Base-by-base conservation (phyloP, 2,329 filamentous ascomycete genomes). In the Fusarium redolens region DNA sequence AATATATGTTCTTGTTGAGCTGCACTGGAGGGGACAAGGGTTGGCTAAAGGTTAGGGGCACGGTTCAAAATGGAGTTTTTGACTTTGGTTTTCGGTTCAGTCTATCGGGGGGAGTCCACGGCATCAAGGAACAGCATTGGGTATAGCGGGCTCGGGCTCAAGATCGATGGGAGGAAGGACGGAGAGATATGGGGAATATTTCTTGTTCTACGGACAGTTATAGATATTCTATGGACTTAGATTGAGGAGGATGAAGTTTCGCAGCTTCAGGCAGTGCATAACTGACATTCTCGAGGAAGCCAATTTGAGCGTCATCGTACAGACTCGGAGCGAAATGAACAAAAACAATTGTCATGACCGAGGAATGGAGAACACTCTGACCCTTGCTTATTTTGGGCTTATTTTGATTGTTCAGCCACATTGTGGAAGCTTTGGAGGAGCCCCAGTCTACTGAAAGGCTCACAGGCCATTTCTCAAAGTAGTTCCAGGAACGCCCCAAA, bases 151-250 rank as follows among this genome's bases (percentile, higher is more conserved):
- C 47, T 51, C 33, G 37, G 25, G 56, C 37, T 48, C 41, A 38
- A 28, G 52, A 45, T 51, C 20, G 22, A 60, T 35, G 35, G 41
- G 28, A 45, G 25, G 41, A 28, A 38, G 31, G 40, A 38, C 45
- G 62, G 51, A 47, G 15, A 58, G 48, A 58, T 50, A 45, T 44
- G 41, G 43, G 61, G 52, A 43, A 64, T 35, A 47, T 68, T 55
- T 67, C 52, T 31, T 54, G 67, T 50, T 69, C 58, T 60, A 62
- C 43, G 70, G 61, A 59, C 48, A 62, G 31, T 30, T 70, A 74
- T 68, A 73, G 69, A 75, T 67, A 74, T 63, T 58, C 70, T 38
- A 38, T 56, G 47, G 70, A 44, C 56, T 45, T 65, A 73, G 70
- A 63, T 65, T 65, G 57, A 40, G 61, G 44, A 57, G 61, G 62